Conservation (phyloP, 2,329 filamentous ascomycete genomes). For the Aspergillus sp. region DNA sequence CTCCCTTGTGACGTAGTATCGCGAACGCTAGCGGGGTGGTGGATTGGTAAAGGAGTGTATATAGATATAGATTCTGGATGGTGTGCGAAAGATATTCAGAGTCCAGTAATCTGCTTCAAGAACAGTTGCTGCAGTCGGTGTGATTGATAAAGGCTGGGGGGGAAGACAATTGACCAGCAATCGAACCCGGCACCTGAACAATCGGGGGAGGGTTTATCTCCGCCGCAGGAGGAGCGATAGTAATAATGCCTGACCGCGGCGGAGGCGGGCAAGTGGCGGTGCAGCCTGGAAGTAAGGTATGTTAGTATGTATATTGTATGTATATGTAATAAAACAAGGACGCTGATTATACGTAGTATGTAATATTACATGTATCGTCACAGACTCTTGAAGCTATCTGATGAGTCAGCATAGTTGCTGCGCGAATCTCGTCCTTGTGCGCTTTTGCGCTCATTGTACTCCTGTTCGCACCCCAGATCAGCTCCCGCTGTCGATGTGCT, state of each 20-base stretch:
- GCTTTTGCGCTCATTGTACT: constrained; percentile 12
- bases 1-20: constrained; percentile 4
- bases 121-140: not conserved
- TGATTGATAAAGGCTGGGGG: not conserved
- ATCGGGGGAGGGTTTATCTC: not conserved
- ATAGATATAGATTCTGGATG: not conserved
- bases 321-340: not conserved
- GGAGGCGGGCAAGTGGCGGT: not conserved
- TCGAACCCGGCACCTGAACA: not conserved
- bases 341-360: not conserved
- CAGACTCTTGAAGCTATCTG: not conserved
- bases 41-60: not conserved
- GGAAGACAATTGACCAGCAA: not conserved
- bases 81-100: not conserved
- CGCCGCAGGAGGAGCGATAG: not conserved
- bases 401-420: constrained; percentile 22
- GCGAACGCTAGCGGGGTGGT: not conserved
- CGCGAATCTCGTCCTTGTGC: constrained; percentile 12
- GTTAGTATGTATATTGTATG: not conserved
- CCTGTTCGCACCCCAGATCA: not conserved
- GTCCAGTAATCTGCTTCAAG: not conserved
- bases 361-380: not conserved
- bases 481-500: constrained; percentile 8
- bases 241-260: not conserved
- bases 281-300: not conserved